A percentile compares a stretch with the other conserved stretches of the same genome.
Evolutionary conservation across 2,329 filamentous ascomycete genomes (phyloP).

Genomic region (Fusarium abutilonis): DNA sequence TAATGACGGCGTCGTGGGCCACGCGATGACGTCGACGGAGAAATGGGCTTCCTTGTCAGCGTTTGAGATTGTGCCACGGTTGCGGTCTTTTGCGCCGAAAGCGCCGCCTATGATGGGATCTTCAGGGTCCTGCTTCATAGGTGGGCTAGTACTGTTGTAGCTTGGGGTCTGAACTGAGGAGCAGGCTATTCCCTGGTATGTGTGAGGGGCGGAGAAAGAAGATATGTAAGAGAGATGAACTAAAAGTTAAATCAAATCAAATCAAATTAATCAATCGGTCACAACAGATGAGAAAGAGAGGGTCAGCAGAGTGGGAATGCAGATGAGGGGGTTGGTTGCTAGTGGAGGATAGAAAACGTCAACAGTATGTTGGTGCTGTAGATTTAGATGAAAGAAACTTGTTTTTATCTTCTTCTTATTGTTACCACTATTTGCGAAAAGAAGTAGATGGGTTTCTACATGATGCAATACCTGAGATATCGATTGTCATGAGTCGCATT

Average conservation of each 20-base stretch:
- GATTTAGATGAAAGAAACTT: not conserved
- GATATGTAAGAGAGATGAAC: constrained; percentile 9
- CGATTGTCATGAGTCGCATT: not conserved
- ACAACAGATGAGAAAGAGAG: constrained; percentile 17
- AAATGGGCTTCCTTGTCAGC: constrained; percentile 25
- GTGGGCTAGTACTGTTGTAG: constrained; percentile 21
- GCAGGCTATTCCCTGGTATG: not conserved
- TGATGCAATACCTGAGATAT: constrained; percentile 17
- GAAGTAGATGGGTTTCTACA: constrained; percentile 3
- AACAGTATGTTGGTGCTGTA: not conserved
- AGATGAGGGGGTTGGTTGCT: constrained; percentile 5
- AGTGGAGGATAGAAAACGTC: not conserved
- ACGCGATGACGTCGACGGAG: constrained; percentile 40
- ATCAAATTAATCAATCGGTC: constrained; percentile 18
- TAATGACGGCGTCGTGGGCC: constrained; percentile 29
- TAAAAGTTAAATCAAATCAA: constrained; percentile 2
- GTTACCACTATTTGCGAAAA: not conserved
- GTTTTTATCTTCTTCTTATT: not conserved
- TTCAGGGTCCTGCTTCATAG: constrained; percentile 43
- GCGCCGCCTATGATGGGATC: constrained; percentile 36
- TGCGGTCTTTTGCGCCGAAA: constrained; percentile 15
- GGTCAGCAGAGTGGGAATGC: constrained; percentile 17
- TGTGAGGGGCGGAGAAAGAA: constrained; percentile 19
- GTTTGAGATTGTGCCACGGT: constrained; percentile 31
- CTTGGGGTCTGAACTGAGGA: constrained; percentile 8